A percentile compares a stretch with the other conserved stretches of the same genome.
Evolutionary conservation across 179 eudicot genomes (phyloP).

Genomic region (Silene noctiflora): DNA sequence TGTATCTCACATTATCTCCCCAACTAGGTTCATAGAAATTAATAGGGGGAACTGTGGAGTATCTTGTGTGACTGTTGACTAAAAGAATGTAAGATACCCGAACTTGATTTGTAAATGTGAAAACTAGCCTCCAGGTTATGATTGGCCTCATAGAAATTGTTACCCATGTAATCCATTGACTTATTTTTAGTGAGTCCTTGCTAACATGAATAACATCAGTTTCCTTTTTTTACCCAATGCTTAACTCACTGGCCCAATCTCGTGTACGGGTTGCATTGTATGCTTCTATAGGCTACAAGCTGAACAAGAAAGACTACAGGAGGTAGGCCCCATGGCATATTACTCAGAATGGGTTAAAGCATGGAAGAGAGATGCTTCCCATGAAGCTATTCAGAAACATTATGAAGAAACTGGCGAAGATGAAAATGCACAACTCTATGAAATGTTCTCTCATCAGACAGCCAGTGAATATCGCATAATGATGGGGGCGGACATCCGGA

Average conservation of each 20-base stretch:
- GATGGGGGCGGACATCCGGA: conserved; percentile 93
- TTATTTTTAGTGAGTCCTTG: neutral
- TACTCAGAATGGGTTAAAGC: conserved; percentile 97
- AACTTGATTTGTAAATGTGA: neutral
- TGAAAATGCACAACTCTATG: conserved; percentile 84
- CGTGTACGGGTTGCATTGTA: conserved; percentile 19
- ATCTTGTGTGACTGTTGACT: neutral
- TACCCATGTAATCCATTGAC: neutral
- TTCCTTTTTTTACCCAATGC: neutral
- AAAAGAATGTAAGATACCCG: neutral
- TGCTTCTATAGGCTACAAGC: conserved; percentile 57
- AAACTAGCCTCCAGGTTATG: neutral
- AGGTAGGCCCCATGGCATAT: conserved; percentile 80
- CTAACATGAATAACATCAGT: neutral
- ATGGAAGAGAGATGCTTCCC: conserved; percentile 89
- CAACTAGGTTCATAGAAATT: neutral
- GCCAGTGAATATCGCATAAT: conserved; percentile 91
- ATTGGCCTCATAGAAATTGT: conserved; percentile 6
- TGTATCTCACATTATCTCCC: neutral
- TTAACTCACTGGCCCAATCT: neutral
- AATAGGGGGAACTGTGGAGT: neutral
- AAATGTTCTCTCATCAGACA: conserved; percentile 84
- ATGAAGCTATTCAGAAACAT: conserved; percentile 90
- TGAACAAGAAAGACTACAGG: conserved; percentile 68
- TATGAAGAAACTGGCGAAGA: conserved; percentile 99